phyloP scores from a whole-genome alignment of 805 yeast species.

The Clavispora fructus region DNA sequence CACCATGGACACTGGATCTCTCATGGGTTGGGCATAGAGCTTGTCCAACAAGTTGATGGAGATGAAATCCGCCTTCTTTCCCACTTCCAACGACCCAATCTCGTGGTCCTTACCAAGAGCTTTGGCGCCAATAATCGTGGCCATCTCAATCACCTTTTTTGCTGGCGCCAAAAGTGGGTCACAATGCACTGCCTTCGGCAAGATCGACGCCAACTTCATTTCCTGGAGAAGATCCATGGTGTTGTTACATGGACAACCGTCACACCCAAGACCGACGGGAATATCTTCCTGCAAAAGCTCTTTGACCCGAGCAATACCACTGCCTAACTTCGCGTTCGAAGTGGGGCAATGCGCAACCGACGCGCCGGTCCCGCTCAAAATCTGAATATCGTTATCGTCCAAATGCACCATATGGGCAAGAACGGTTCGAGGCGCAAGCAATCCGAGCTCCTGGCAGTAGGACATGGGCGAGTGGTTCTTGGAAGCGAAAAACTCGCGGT shows the following conservation, averaged over 20 bases:
- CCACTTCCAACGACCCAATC: conserved; percentile 12
- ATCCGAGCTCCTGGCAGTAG: conserved; percentile 10
- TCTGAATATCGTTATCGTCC: conserved; percentile 8
- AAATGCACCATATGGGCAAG: conserved; percentile 14
- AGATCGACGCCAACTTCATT: conserved; percentile 16
- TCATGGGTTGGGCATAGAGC: conserved; percentile 17
- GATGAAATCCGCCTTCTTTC: conserved; percentile 11
- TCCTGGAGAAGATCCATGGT: conserved; percentile 18
- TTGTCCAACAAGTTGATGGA: conserved; percentile 14
- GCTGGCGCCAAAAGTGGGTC: conserved; percentile 13
- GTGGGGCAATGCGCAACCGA: conserved; percentile 16
- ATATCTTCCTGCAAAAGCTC: conserved; percentile 11
- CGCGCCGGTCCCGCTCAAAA: conserved; percentile 9
- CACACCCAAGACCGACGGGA: conserved; percentile 17
- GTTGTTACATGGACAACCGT: conserved; percentile 17
- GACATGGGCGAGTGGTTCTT: conserved; percentile 14
- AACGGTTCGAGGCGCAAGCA: conserved; percentile 11
- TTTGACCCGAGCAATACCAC: conserved; percentile 15
- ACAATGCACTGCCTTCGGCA: conserved; percentile 17
- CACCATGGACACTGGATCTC: conserved; percentile 19
- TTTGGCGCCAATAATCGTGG: conserved; percentile 11
- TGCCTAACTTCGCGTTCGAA: conserved; percentile 16
- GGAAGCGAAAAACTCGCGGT: conserved; percentile 11
- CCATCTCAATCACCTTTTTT: conserved; percentile 10
- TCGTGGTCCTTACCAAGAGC: conserved; percentile 13